A percentile compares a stretch with the other conserved stretches of the same genome.
Evolutionary conservation across 129 eudicot genomes (phyloP).

Genomic region (Heracleum sosnowskyi): DNA sequence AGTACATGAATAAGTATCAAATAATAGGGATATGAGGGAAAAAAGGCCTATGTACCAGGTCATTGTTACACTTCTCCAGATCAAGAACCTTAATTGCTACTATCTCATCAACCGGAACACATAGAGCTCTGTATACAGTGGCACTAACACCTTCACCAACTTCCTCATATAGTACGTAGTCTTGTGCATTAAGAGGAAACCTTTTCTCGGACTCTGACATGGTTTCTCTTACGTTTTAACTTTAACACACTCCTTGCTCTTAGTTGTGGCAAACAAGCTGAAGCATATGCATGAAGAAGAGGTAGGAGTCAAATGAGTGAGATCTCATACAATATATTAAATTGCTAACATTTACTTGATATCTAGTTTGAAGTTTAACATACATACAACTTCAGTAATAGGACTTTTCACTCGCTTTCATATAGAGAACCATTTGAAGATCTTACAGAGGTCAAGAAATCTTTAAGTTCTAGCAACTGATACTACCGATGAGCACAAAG

Average conservation of each 20-base stretch:
- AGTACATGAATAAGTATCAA: not conserved
- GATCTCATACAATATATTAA: not conserved
- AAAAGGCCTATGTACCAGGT: slow-evolving; percentile 55
- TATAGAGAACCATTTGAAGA: not conserved
- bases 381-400: slow-evolving; percentile 1
- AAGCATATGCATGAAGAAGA: not conserved
- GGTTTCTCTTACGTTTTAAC: slow-evolving; percentile 26
- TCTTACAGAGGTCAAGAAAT: not conserved
- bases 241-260: slow-evolving; percentile 20
- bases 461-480: not conserved
- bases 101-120: slow-evolving; percentile 64
- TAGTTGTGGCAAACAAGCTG: slow-evolving; percentile 20
- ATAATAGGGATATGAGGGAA: not conserved
- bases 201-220: slow-evolving; percentile 47
- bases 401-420: not conserved
- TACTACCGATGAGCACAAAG: not conserved
- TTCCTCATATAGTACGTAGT: slow-evolving; percentile 72
- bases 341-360: no score
- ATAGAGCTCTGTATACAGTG: slow-evolving; percentile 76
- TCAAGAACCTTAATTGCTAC: slow-evolving; percentile 98
- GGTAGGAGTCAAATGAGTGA: slow-evolving; percentile 15
- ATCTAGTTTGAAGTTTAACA: slow-evolving; percentile 7
- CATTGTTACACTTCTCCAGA: slow-evolving; percentile 88
- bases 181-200: slow-evolving; percentile 62
- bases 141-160: slow-evolving; percentile 98